A percentile compares a stretch with the other conserved stretches of the same genome.
These are phyloP conservation scores for Botryotinia convoluta DNA, from an alignment of 2,329 filamentous ascomycete species.

Conservation along the genomic window DNA sequence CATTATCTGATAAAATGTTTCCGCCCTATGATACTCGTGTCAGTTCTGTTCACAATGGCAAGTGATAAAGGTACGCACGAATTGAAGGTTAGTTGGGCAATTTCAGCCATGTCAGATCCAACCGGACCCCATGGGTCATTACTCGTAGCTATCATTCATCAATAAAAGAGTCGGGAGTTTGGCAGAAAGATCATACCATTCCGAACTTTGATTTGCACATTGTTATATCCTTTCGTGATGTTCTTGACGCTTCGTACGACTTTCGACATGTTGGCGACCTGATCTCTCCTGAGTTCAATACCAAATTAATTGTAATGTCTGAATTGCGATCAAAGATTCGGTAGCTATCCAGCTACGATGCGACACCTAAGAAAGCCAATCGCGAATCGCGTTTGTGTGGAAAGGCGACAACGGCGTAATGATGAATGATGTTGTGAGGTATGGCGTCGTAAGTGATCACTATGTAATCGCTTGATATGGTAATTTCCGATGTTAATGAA, in stretches of 20 bases:
- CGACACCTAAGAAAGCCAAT: constrained; percentile 14
- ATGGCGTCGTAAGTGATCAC: constrained; percentile 1
- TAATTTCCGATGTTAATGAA: constrained; percentile 12
- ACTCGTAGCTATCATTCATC: constrained; percentile 73
- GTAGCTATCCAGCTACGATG: constrained; percentile 18
- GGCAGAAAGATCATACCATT: constrained; percentile 66
- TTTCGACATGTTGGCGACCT: constrained; percentile 73
- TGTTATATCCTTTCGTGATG: constrained; percentile 98
- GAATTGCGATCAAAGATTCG: neutral
- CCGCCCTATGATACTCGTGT: constrained; percentile 54
- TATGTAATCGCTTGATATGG: constrained; percentile 14
- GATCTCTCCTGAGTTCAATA: constrained; percentile 15
- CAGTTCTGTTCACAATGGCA: constrained; percentile 12
- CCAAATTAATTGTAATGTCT: neutral
- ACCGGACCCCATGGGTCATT: constrained; percentile 99
- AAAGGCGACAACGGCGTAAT: neutral
- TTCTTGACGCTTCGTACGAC: constrained; percentile 98
- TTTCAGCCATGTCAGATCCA: constrained; percentile 97
- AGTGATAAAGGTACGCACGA: constrained; percentile 60
- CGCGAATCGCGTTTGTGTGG: neutral
- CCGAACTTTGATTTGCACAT: constrained; percentile 95
- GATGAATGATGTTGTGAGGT: constrained; percentile 7
- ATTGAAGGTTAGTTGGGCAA: constrained; percentile 96
- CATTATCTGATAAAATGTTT: constrained; percentile 99
- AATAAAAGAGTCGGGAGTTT: constrained; percentile 27